Evolutionary conservation across 176 grass and related monocot species (phyloP).

Genomic region (Zea mays): Zm-B73-REFERENCE-NAM-5.0 NC_050102.1:174632501-174633000

Average conservation of each 20-base stretch:
- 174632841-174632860: conserved; percentile 17
- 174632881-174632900: not conserved
- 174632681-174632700: conserved; percentile 7
- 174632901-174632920: not conserved
- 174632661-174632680: not conserved
- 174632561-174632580: not conserved
- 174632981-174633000: not conserved
- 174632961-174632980: conserved; percentile 2
- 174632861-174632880: conserved; percentile 25
- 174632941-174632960: not conserved
- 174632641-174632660: conserved; percentile 1
- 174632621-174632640: conserved; percentile 23
- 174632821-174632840: not conserved
- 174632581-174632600: conserved; percentile 11
- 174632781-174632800: conserved; percentile 8
- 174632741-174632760: not conserved
- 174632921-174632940: not conserved
- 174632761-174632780: not conserved
- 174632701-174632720: conserved; percentile 8
- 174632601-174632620: conserved; percentile 16
- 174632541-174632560: not conserved
- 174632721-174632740: not conserved
- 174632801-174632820: not conserved
- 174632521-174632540: conserved; percentile 19
- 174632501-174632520: conserved; percentile 3